phyloP scores from a whole-genome alignment of 306 rosid genomes.

The Cicer pinnatifidum region DNA sequence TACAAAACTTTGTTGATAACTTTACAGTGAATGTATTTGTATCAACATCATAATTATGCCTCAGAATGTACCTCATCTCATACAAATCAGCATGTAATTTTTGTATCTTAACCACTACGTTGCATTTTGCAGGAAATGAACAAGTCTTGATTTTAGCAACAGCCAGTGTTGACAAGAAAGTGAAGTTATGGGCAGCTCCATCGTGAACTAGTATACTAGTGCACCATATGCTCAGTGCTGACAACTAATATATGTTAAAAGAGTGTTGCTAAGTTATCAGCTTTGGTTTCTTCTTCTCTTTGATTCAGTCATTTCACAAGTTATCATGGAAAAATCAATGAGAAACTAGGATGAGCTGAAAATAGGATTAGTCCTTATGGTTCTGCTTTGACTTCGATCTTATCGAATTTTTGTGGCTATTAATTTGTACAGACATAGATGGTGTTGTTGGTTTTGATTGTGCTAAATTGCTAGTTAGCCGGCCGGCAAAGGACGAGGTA shows the following conservation, averaged over 20 bases:
- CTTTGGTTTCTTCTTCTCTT: slow-evolving; percentile 37
- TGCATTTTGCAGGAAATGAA: slow-evolving; percentile 60
- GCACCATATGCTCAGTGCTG: slow-evolving; percentile 20
- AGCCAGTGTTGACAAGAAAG: slow-evolving; percentile 89
- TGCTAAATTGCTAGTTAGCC: slow-evolving; percentile 19
- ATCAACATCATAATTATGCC: neutral
- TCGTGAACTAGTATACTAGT: slow-evolving; percentile 44
- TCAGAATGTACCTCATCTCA: neutral
- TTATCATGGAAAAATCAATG: slow-evolving; percentile 38
- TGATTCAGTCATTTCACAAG: slow-evolving; percentile 27
- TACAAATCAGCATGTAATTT: slow-evolving; percentile 4
- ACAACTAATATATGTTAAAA: slow-evolving; percentile 10
- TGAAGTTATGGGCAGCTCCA: slow-evolving; percentile 92
- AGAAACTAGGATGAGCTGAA: slow-evolving; percentile 39
- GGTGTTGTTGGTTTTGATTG: slow-evolving; percentile 45
- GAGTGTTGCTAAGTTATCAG: slow-evolving; percentile 37
- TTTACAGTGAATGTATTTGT: neutral
- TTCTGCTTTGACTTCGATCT: slow-evolving; percentile 38
- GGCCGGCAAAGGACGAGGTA: slow-evolving; percentile 6
- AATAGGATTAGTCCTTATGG: neutral
- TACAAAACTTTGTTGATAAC: slow-evolving; percentile 4
- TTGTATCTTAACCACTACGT: neutral
- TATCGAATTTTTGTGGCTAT: slow-evolving; percentile 41
- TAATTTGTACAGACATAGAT: slow-evolving; percentile 38
- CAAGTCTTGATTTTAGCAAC: slow-evolving; percentile 73